phyloP scores from a whole-genome alignment of 192 early-diverging fungal genomes.

The Podila minutissima region DNA sequence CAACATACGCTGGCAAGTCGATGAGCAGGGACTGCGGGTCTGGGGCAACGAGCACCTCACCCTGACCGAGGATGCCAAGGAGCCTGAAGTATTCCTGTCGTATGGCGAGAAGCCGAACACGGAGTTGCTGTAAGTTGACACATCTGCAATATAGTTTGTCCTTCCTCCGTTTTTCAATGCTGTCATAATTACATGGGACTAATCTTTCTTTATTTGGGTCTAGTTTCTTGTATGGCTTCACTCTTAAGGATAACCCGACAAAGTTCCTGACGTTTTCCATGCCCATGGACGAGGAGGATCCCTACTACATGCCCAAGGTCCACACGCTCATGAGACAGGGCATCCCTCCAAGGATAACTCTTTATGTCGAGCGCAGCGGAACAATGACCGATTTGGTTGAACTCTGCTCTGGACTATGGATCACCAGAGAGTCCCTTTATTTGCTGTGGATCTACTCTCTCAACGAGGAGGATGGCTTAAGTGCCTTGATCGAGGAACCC shows the following conservation, averaged over 20 bases:
- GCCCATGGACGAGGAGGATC: conserved; percentile 40
- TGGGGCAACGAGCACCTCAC: conserved; percentile 29
- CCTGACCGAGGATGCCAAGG: conserved; percentile 8
- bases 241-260: conserved; percentile 60
- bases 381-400: conserved; percentile 19
- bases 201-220: background rate
- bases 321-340: conserved; percentile 30
- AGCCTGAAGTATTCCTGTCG: conserved; percentile 64
- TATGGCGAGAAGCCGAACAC: conserved; percentile 78
- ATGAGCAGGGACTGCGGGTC: conserved; percentile 39
- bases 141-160: background rate
- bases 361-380: conserved; percentile 9
- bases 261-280: conserved; percentile 18
- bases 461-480: conserved; percentile 43
- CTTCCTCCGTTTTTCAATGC: background rate
- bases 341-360: conserved; percentile 18
- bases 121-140: conserved; percentile 60
- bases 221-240: conserved; percentile 77
- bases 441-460: conserved; percentile 48
- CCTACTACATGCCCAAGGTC: conserved; percentile 44
- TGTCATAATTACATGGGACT: background rate
- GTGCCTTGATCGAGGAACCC: conserved; percentile 30
- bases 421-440: conserved; percentile 19
- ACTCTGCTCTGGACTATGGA: conserved; percentile 23
- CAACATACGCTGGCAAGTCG: conserved; percentile 67